Percentiles rank a stretch among this genome's conserved stretches.
Evolutionary conservation across 768 basidiomycete genomes (phyloP).

Genomic region (Lactifluus hygrophoroides): DNA sequence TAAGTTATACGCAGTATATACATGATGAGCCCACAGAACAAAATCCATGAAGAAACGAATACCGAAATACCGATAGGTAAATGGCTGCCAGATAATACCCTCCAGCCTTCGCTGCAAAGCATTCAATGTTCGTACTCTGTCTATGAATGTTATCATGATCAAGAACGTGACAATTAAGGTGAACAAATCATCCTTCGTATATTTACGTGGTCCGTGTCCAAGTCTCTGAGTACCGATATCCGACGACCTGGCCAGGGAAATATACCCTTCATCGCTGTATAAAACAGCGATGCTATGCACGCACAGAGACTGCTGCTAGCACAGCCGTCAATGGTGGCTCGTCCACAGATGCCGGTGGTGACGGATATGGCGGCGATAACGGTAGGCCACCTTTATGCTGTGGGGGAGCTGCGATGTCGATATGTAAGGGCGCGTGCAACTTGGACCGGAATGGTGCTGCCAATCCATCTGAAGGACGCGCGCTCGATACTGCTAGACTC

Average conservation of each 20-base stretch:
- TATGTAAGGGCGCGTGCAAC: constrained; percentile 19
- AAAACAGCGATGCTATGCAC: not conserved
- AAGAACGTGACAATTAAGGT: not conserved
- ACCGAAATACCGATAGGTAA: not conserved
- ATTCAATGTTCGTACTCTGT: not conserved
- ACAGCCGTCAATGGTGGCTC: constrained; percentile 27
- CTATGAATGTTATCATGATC: not conserved
- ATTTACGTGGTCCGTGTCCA: not conserved
- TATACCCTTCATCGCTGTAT: not conserved
- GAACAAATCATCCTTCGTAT: not conserved
- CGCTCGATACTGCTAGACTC: not conserved
- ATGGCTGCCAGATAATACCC: not conserved
- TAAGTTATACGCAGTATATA: not conserved
- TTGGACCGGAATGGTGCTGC: constrained; percentile 14
- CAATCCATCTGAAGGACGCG: not conserved
- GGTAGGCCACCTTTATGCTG: constrained; percentile 6
- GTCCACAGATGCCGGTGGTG: constrained; percentile 34
- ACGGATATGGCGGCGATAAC: constrained; percentile 30
- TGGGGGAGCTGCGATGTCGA: constrained; percentile 24
- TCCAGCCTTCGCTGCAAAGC: not conserved
- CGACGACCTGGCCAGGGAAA: not conserved
- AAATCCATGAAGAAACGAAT: not conserved
- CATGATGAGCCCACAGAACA: not conserved
- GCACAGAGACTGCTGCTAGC: not conserved
- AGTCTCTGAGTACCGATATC: not conserved